Conservation (phyloP, 345 rosid species). For the Brassica nigra region DNA sequence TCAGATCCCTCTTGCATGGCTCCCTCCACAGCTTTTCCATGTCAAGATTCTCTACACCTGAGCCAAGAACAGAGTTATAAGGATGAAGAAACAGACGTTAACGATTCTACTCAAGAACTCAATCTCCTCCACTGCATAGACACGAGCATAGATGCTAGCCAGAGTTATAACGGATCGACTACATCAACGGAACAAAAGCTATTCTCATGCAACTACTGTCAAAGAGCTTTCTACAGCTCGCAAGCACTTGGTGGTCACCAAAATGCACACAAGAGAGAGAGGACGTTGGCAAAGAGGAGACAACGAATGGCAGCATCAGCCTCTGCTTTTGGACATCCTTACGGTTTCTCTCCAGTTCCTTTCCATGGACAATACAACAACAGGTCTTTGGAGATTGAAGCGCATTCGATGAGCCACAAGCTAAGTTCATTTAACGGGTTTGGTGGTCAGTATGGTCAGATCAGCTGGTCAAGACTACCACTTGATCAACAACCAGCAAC, state of each 20-base stretch:
- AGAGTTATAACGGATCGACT: conserved; percentile 26
- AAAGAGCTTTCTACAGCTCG: conserved; percentile 81
- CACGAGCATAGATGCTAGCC: conserved; percentile 12
- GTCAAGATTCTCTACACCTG: conserved; percentile 23
- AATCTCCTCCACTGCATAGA: conserved; percentile 62
- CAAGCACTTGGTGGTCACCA: conserved; percentile 96
- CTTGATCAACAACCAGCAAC: conserved; percentile 62
- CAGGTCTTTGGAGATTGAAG: conserved; percentile 67
- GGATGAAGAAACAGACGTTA: conserved; percentile 28
- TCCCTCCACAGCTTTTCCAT: conserved; percentile 36
- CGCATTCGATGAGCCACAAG: conserved; percentile 65
- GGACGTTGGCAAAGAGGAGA: conserved; percentile 77
- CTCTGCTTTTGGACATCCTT: conserved; percentile 59
- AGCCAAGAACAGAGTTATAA: conserved; percentile 20
- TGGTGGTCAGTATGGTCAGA: conserved; percentile 45
- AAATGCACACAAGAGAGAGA: conserved; percentile 86
- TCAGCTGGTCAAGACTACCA: conserved; percentile 51
- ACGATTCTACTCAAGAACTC: conserved; percentile 50
- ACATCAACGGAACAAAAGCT: conserved; percentile 51
- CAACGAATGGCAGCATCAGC: conserved; percentile 50
- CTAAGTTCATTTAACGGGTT: conserved; percentile 46
- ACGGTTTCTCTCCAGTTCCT: conserved; percentile 60
- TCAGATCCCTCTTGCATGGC: conserved; percentile 41
- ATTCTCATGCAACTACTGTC: conserved; percentile 86
- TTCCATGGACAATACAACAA: conserved; percentile 48